Evolutionary conservation across 495 filamentous ascomycete genomes (phyloP), one percentile per base, ranked within the genome.

Genomic region (Xylaria castorea): DNA sequence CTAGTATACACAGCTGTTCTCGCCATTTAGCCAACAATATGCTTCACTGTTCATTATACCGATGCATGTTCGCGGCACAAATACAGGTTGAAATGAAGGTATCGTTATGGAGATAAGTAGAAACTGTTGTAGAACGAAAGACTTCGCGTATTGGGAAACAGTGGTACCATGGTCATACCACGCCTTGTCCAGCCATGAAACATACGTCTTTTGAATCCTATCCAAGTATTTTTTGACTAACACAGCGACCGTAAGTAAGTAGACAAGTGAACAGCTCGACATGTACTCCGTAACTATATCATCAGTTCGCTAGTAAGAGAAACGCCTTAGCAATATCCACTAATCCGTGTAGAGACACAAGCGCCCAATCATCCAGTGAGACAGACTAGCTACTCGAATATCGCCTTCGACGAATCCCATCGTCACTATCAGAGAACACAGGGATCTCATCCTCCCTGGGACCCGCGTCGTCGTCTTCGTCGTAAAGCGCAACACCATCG

Each of bases 401-500:
- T 3, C 30, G 58, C 18, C 34, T 20, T 38, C 58, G 34, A 38
- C 34, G 58, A 38, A 61, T 8, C 8, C 11, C 58, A 61, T 61
- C 58, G 1, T 61, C 58, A 22, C 58, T 38, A 61, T 61, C 63
- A 5, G 40, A 46, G 42, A 48, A 66, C 40, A 50, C 22, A 7
- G 42, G n/a, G 18, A 44, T 66, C 46, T 51, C 64, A 20, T 38
- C 27, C 1, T 27, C 64, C 25, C 44, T 25, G 5, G 6, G 22
- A 27, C 38, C 42, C 4, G 8, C 55, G 6, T 62, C 32, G 38
- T 57, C 57, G 55, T 77, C 75, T 0, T 76, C 75, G 7, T 75
- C 69, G 32, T 74, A 75, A 40, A 44, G n/a, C n/a, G 58, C 55
- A n/a, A 57, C 66, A 1, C 68, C 72, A 38, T 66, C 61, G 20